Base-by-base conservation (phyloP, 768 basidiomycete species). In the Coprinellus micaceus region DNA sequence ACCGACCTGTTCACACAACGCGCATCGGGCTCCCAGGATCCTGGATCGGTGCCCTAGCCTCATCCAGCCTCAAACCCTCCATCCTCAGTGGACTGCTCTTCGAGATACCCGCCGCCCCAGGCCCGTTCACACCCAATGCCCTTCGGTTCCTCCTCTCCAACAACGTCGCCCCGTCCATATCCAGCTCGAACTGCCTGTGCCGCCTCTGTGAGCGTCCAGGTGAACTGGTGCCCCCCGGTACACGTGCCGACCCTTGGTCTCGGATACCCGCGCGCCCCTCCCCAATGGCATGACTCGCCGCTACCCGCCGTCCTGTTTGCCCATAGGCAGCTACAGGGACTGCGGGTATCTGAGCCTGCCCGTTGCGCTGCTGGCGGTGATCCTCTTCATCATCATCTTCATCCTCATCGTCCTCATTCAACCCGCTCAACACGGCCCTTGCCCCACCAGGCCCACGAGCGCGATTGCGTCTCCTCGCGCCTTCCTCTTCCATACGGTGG, bases 401-500 rank as follows among this genome's bases (percentile, higher is more conserved):
- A 15, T 76, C 74, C 67, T 98, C 96, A 55, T 95, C 94, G 53
- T 94, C 94, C 66, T 98, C 97, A 69, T 98, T 97, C 60, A 99
- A 79, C 4, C 89, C 92, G 9, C 79, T 79, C 21, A 98, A 73
- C 76, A 89, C 91, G 3, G 90, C 90, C 50, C 84, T 81, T 2
- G 74, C 74, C 21, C 94, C 94, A 0, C 85, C 88, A 26, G 89
- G 92, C 17, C 86, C 88, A 53, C 89, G 86, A 71, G n/a, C n/a
- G n/a, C 89, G 89, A 45, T 89, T 92, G 24, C 90, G 82, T 50
- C 92, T 77, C 53, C 91, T 81, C 0, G 90, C 91, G 13, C 94
- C 96, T 71, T 99, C 97, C 71, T 99, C 97, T 69, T 98, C 96
- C 96, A 98, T 98, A 17, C 96, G 86, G 71, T 99, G 97, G 0